Evolutionary conservation across 345 rosid species (phyloP), one percentile per base, ranked within the genome.

Genomic region (Schrenkiella parvula): DNA sequence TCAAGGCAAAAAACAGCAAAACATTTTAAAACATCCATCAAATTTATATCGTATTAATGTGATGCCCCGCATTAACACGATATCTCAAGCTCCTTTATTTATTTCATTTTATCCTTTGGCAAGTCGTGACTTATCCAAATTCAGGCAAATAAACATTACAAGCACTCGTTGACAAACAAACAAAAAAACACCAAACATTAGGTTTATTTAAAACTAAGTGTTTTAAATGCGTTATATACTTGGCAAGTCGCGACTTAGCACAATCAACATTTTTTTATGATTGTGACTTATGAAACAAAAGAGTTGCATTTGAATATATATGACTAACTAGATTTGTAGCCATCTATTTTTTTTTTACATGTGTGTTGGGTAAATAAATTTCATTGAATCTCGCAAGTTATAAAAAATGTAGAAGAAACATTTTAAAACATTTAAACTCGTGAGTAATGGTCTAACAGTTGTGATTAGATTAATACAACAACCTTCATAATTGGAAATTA

Each of bases 121-220:
- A 57, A 57, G 54, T 66, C 66, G 18, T 56, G 34, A 48, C 78
- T 74, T 74, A 66, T 74, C 78, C 72, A 73, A 43, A 63, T 23
- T 42, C 28, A 32, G 12, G 47, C 64, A 53, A 2, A 61, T 37
- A 25, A 9, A 52, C 52, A 51, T 18, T 47, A 56, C 41, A 46
- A 28, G 9, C 12, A 34, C 5, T 28, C 29, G 5, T 23, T 23
- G 25, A 23, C 25, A 1, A 23, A 23, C 3, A 1, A 67, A 48
- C 17, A 38, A 28, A 17, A 14, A 56, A 43, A 42, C 13, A 67
- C 34, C 17, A 38, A 26, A 50, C 55, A 50, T 9, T 12, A 6
- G 2, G 7, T 11, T 50, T 22, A 0, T 50, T 29, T 6, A 22
- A 12, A 51, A 23, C 15, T n/a, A 22, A 50, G 17, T 23, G 55